These are phyloP conservation scores for Yarrowia sp. DNA, from an alignment of 805 yeast species.

Conservation along the genomic window DNA sequence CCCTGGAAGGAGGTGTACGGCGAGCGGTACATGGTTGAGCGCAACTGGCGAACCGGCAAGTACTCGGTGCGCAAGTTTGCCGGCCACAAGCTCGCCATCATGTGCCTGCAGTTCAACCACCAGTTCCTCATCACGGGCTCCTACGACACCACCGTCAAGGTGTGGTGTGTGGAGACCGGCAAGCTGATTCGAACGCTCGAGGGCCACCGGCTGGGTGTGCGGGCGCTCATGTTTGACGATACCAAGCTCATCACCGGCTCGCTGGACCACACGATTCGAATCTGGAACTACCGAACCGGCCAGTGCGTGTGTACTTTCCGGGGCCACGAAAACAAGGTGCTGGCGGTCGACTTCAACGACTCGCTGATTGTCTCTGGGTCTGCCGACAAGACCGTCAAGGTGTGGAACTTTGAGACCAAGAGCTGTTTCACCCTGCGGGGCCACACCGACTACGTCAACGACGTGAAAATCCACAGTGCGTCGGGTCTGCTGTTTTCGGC, in stretches of 20 bases:
- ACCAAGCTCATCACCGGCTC: slow-evolving; percentile 91
- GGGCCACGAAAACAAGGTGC: slow-evolving; percentile 85
- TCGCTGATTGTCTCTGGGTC: slow-evolving; percentile 89
- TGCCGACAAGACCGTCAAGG: slow-evolving; percentile 86
- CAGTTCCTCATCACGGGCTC: slow-evolving; percentile 84
- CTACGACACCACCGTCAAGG: slow-evolving; percentile 81
- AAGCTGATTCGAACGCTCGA: slow-evolving; percentile 67
- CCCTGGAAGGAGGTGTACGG: slow-evolving; percentile 96
- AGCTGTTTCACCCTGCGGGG: slow-evolving; percentile 92
- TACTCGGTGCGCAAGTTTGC: slow-evolving; percentile 60
- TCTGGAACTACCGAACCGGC: slow-evolving; percentile 95
- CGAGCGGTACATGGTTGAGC: slow-evolving; percentile 86
- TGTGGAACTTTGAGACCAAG: slow-evolving; percentile 94
- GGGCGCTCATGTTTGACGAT: slow-evolving; percentile 79
- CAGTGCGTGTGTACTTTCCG: slow-evolving; percentile 89
- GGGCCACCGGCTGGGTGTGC: slow-evolving; percentile 89
- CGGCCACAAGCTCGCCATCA: slow-evolving; percentile 86
- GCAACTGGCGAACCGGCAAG: slow-evolving; percentile 88
- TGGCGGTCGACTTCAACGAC: slow-evolving; percentile 75
- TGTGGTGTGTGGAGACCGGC: slow-evolving; percentile 89
- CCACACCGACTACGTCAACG: slow-evolving; percentile 87
- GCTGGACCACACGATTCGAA: slow-evolving; percentile 83
- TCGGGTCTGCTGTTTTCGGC: slow-evolving; percentile 80
- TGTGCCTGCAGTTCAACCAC: slow-evolving; percentile 81
- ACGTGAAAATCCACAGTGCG: slow-evolving; percentile 78